Percentiles rank a stretch among this genome's conserved stretches.
Evolutionary conservation across 306 rosid genomes (phyloP).

Genomic region (Rosa lucieae): DNA sequence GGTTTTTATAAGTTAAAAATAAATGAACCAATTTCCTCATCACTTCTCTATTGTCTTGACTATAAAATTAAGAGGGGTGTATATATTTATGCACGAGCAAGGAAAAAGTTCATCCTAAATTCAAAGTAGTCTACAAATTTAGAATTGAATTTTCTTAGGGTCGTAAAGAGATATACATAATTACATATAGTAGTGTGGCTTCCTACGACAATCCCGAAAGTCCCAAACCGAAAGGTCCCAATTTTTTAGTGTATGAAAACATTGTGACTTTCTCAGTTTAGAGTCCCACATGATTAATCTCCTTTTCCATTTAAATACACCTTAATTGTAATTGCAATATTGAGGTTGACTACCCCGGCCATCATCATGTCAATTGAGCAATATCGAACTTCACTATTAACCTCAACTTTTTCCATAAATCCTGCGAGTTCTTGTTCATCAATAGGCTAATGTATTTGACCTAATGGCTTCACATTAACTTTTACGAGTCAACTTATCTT

Average conservation of each 20-base stretch:
- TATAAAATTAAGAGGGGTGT: not conserved
- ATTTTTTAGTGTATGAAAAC: not conserved
- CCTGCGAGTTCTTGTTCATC: not conserved
- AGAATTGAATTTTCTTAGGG: not conserved
- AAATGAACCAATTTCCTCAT: not conserved
- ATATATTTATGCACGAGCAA: not conserved
- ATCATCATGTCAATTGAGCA: not conserved
- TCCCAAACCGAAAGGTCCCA: slow-evolving; percentile 1
- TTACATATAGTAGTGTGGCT: not conserved
- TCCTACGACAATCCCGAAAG: not conserved
- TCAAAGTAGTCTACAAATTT: not conserved
- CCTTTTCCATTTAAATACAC: not conserved
- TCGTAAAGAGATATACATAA: not conserved
- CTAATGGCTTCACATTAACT: not conserved
- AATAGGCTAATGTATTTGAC: not conserved
- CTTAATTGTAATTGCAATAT: not conserved
- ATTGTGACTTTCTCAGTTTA: not conserved
- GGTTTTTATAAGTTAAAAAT: not conserved
- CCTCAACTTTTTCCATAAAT: not conserved
- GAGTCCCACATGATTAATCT: not conserved
- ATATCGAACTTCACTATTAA: not conserved
- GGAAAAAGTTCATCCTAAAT: not conserved
- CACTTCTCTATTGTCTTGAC: not conserved
- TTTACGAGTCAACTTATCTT: too few species aligned
- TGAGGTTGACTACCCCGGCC: not conserved